Percentiles rank a stretch among this genome's conserved stretches.
Evolutionary conservation across 495 filamentous ascomycete species (phyloP).

Genomic region (Neurospora tetrasperma): DNA sequence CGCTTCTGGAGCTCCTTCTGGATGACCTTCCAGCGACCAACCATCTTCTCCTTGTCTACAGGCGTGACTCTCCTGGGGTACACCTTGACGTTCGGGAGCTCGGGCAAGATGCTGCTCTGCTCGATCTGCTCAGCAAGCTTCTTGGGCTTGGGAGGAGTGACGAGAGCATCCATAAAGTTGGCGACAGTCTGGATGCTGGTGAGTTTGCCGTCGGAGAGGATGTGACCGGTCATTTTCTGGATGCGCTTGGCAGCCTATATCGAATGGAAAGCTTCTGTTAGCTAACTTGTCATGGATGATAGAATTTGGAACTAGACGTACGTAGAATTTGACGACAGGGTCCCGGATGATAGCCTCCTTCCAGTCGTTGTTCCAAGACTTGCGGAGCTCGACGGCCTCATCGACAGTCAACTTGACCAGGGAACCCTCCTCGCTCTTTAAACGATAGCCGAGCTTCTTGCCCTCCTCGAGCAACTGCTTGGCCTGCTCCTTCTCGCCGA

Average conservation of each 20-base stretch:
- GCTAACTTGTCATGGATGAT: too few species aligned
- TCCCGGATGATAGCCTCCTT: slow-evolving; percentile 45
- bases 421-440: not conserved
- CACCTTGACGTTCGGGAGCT: slow-evolving; percentile 62
- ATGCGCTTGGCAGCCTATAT: slow-evolving; percentile 63
- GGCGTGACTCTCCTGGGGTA: slow-evolving; percentile 48
- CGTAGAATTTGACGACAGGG: slow-evolving; percentile 59
- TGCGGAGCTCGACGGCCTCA: slow-evolving; percentile 18
- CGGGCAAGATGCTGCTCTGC: slow-evolving; percentile 30
- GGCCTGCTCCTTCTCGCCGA: slow-evolving; percentile 2
- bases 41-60: slow-evolving; percentile 58
- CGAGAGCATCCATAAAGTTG: slow-evolving; percentile 43
- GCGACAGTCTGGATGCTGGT: slow-evolving; percentile 40
- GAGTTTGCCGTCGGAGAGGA: slow-evolving; percentile 58
- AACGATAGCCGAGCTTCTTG: not conserved
- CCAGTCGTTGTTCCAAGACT: slow-evolving; percentile 40
- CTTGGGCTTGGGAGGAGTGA: slow-evolving; percentile 48
- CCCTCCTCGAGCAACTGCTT: not conserved
- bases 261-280: not conserved
- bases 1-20: slow-evolving; percentile 56
- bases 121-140: slow-evolving; percentile 40
- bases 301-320: slow-evolving; percentile 12
- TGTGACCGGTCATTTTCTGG: slow-evolving; percentile 64
- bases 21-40: slow-evolving; percentile 82
- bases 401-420: slow-evolving; percentile 9